These are phyloP conservation scores for Serendipita sp. DNA, from an alignment of 768 basidiomycete genomes.

Conservation along the genomic window DNA sequence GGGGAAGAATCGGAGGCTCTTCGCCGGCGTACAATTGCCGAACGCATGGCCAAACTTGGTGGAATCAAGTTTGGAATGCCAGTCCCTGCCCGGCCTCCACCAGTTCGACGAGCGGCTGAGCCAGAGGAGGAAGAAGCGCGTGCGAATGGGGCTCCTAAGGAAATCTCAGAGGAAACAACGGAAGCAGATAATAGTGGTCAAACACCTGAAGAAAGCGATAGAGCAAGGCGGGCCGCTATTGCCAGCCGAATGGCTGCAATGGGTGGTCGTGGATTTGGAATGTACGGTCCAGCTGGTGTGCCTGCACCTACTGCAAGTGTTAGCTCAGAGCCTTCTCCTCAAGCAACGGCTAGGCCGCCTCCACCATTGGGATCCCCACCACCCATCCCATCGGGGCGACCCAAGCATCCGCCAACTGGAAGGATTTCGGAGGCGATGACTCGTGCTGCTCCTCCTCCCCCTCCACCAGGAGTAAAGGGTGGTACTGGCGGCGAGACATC, in stretches of 20 bases:
- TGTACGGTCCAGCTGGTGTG: slow-evolving; percentile 17
- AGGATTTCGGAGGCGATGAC: slow-evolving; percentile 5
- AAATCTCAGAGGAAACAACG: slow-evolving; percentile 31
- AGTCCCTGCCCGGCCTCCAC: slow-evolving; percentile 16
- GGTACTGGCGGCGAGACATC: slow-evolving; percentile 50
- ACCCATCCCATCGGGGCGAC: background rate
- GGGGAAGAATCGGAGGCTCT: slow-evolving; percentile 30
- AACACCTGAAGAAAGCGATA: slow-evolving; percentile 19
- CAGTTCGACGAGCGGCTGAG: slow-evolving; percentile 16
- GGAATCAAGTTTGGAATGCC: slow-evolving; percentile 63
- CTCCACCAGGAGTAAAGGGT: slow-evolving; percentile 31
- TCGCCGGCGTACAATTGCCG: slow-evolving; percentile 61
- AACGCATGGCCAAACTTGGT: slow-evolving; percentile 88
- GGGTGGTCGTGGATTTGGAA: slow-evolving; percentile 43
- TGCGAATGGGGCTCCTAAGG: slow-evolving; percentile 24
- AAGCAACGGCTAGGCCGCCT: slow-evolving; percentile 22
- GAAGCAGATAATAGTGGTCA: slow-evolving; percentile 6
- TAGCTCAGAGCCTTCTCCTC: slow-evolving; percentile 4
- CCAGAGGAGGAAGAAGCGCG: slow-evolving; percentile 12
- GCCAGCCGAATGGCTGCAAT: slow-evolving; percentile 36
- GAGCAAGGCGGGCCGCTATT: slow-evolving; percentile 33
- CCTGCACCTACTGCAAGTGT: slow-evolving; percentile 10
- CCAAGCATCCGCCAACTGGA: slow-evolving; percentile 5
- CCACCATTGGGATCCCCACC: slow-evolving; percentile 5
- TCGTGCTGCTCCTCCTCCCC: slow-evolving; percentile 23